Evolutionary conservation across 148 eudicot species (phyloP).

Genomic region (Rhododendron molle): DNA sequence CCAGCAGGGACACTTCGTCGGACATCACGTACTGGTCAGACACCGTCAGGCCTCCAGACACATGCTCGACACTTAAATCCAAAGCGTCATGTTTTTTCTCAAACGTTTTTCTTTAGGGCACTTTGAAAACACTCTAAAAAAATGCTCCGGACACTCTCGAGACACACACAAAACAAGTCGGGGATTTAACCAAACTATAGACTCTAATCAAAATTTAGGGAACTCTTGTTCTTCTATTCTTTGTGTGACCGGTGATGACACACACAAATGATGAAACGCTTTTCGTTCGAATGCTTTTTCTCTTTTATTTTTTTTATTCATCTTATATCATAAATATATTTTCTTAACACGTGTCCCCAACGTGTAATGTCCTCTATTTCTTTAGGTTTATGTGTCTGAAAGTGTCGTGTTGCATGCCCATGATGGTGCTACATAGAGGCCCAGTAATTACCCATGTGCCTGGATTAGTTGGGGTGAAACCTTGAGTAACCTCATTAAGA

Average conservation of each 20-base stretch:
- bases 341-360: background rate
- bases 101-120: background rate
- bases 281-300: background rate
- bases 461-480: background rate
- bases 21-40: background rate
- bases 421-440: background rate
- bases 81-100: background rate
- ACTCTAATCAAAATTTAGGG: background rate
- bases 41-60: background rate
- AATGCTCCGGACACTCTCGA: background rate
- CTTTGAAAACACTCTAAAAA: background rate
- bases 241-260: background rate
- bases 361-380: background rate
- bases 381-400: background rate
- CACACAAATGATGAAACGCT: background rate
- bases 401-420: background rate
- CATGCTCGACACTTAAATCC: no score
- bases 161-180: background rate
- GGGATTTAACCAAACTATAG: background rate
- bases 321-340: background rate
- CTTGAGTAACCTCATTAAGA: background rate
- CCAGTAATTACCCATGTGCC: background rate
- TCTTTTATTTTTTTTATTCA: background rate
- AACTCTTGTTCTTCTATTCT: background rate
- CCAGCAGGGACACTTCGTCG: background rate